Conservation (phyloP, 495 filamentous ascomycete genomes). For the Xanthoparmelia taractica region DNA sequence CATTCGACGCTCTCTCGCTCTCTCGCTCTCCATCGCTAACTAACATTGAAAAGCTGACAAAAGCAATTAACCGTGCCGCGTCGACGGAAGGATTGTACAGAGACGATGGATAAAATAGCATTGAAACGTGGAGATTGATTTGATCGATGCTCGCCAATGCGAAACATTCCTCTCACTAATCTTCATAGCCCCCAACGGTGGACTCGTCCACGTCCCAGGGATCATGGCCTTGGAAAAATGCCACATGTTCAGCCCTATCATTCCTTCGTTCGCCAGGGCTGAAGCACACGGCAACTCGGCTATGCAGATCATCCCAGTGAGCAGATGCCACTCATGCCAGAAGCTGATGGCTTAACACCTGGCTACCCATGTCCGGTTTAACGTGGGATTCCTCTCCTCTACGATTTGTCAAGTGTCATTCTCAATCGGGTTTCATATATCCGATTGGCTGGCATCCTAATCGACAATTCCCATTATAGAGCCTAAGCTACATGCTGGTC, state of each 20-base stretch:
- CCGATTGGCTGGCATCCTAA: neutral
- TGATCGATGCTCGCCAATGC: constrained; percentile 1
- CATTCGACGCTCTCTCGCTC: neutral
- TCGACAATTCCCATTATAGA: neutral
- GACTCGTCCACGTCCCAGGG: neutral
- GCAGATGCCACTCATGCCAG: neutral
- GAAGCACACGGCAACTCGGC: constrained; percentile 5
- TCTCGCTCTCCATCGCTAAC: neutral
- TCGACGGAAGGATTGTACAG: neutral
- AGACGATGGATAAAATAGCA: neutral
- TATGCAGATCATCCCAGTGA: constrained; percentile 5
- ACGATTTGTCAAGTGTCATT: neutral
- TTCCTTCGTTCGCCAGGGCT: constrained; percentile 4
- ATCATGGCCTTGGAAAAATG: neutral
- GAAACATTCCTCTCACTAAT: neutral
- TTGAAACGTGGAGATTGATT: neutral
- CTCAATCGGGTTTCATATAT: neutral
- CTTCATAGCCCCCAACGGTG: neutral
- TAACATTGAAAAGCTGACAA: neutral
- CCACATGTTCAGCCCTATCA: constrained; percentile 1
- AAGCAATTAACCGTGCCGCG: neutral
- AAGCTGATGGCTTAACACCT: neutral
- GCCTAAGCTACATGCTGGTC: neutral
- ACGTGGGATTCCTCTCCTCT: neutral
- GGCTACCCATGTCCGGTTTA: neutral